A percentile compares a stretch with the other conserved stretches of the same genome.
Conservation (phyloP, 257 asterid species). For the Leptodermis oblonga region DNA sequence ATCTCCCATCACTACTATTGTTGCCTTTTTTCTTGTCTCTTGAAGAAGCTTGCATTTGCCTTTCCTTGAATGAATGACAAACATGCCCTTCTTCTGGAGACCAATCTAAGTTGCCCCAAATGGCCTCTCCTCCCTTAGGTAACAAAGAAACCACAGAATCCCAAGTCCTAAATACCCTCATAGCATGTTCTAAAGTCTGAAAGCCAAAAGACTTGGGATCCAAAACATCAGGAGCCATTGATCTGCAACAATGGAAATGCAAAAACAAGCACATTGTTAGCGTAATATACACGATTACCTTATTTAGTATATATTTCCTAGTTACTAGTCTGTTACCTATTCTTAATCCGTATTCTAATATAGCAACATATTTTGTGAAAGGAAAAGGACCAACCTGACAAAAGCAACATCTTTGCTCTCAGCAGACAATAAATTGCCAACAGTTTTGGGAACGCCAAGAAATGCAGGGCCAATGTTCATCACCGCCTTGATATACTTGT, state of each 20-base stretch:
- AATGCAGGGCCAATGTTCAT: constrained; percentile 79
- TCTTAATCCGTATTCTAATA: too few species aligned
- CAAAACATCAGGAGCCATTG: constrained; percentile 75
- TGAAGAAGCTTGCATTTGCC: constrained; percentile 16
- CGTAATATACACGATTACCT: too few species aligned
- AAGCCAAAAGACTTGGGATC: constrained; percentile 62
- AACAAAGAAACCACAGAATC: constrained; percentile 68
- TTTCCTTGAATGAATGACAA: constrained; percentile 38
- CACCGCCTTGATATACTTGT: constrained; percentile 72
- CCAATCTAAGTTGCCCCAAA: constrained; percentile 87
- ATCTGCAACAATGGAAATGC: constrained; percentile 35
- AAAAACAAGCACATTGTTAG: not conserved
- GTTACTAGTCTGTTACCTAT: too few species aligned
- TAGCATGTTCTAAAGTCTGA: constrained; percentile 71
- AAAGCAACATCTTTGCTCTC: constrained; percentile 86
- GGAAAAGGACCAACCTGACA: constrained; percentile 49
- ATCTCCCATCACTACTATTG: constrained; percentile 28
- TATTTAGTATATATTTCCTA: too few species aligned
- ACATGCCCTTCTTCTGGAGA: constrained; percentile 75
- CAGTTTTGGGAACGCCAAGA: constrained; percentile 86
- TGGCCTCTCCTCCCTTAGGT: constrained; percentile 90
- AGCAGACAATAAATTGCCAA: constrained; percentile 61
- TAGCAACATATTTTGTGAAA: not conserved
- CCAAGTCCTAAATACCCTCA: constrained; percentile 77
- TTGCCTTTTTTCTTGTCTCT: constrained; percentile 29